Base-by-base conservation (phyloP, 2,329 filamentous ascomycete species). In the Penicillium sp. region DNA sequence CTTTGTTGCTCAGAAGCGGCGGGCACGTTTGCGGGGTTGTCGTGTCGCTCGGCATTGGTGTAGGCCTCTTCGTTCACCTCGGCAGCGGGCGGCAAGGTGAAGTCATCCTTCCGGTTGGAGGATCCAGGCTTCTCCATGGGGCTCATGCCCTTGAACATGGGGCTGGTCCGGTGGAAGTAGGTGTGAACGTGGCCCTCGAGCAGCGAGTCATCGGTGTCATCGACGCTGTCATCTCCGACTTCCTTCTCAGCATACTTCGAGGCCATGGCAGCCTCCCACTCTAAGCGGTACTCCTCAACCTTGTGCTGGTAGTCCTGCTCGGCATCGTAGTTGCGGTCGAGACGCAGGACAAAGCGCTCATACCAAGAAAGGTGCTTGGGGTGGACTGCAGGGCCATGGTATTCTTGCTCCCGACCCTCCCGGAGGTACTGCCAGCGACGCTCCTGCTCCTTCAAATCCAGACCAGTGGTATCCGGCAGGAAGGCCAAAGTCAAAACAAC, bases 371-470 rank as follows among this genome's bases (percentile, higher is more conserved):
- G 79, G 72, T 98, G 93, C 74, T 89, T 85, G 48, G 91, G 89
- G 81, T 98, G 92, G 58, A 98, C 87, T 58, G 93, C 93, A 53
- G 96, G 88, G 64, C 93, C 93, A 78, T 96, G 93, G 80, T 98
- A 98, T 49, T 97, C 91, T 29, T 86, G 61, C 65, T 87, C 88
- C 58, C 87, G 86, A 60, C 91, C 92, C 3, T 85, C 81, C 58
- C 91, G 88, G 73, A 98, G 91, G 78, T 89, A 97, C 55, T 82
- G 78, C 93, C 93, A 98, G 69, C 93, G 88, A 63, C 93, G 90
- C 79, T 98, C 93, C 79, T 97, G 93, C 77, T 98, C 93, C 82
- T 96, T 96, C 61, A 98, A 87, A 73, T 98, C 93, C 39, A 98
- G 89, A 55, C 93, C 93, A 10, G 93, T 97, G 68, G 93, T 98